Base-by-base conservation (phyloP, 140 eudicot species). In the Cichorium intybus region DNA sequence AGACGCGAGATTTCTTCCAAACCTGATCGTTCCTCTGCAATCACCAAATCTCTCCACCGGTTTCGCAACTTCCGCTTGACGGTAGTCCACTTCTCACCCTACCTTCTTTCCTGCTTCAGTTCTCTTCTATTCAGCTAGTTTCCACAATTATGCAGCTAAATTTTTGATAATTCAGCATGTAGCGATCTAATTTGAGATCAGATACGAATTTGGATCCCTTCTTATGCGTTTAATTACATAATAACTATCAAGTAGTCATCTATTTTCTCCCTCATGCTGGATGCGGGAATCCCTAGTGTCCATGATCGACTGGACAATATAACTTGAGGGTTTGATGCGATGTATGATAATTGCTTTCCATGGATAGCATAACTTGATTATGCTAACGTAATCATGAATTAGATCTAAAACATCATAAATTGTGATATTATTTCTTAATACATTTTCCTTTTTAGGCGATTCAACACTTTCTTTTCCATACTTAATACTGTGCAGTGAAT, bases 1-100 rank as follows among this genome's bases (percentile, higher is more conserved):
- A 60, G 81, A 56, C 65, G 85, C 15, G 85, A 80, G 62, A 80
- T 80, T 70, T 69, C 75, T 45, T 80, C 85, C 3, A 75, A 60
- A 49, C 66, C 78, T 3, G 52, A 64, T 18, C 85, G 85, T 33
- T 33, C 85, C 3, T 76, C 70, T 20, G 54, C 78, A 0, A 75
- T 80, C 71, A 75, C 70, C 68, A 73, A 80, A 64, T 78, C 81
- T 2, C 78, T 69, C 3, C 77, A 75, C 33, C 48, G 85, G 3
- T 80, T 80, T 34, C 75, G 78, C 53, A 75, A 80, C 50, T 75
- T 80, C 28, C 71, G 70, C 2, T 60, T 80, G 72, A 68, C 75
- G 85, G 85, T 80, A 61, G 45, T 24, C 31, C 26, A 26, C 33
- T 16, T 4, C 17, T 9, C 41, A 22, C 17, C 18, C 18, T 34